phyloP scores from a whole-genome alignment of 2,329 filamentous ascomycete species.

The Aspergillus niger region DNA sequence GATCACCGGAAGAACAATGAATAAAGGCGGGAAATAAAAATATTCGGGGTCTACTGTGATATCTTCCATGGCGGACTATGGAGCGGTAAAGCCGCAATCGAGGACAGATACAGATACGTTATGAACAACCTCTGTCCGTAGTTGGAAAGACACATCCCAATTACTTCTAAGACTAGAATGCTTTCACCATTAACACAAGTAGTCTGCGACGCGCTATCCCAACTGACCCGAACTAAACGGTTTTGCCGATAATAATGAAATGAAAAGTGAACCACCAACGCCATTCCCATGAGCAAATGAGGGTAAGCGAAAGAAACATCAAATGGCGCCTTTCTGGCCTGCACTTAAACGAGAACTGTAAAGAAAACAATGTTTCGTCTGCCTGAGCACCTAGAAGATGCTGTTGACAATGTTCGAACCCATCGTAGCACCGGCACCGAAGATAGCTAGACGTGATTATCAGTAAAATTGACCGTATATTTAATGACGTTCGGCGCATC shows the following conservation, averaged over 20 bases:
- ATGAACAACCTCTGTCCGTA: too few species aligned
- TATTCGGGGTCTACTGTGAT: neutral
- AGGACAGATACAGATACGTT: neutral
- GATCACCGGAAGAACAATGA: too few species aligned
- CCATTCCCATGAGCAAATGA: conserved; percentile 32
- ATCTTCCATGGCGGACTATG: neutral
- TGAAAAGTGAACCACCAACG: conserved; percentile 34
- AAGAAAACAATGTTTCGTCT: conserved; percentile 3
- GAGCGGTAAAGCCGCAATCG: neutral
- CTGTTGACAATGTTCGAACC: conserved; percentile 87
- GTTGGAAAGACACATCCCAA: neutral
- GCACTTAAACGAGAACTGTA: conserved; percentile 4
- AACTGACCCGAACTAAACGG: neutral
- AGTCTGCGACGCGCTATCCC: conserved; percentile 2
- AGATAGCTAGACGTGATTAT: conserved; percentile 64
- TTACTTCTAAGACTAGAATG: conserved; percentile 1
- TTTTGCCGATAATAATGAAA: conserved; percentile 8
- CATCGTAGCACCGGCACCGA: conserved; percentile 88
- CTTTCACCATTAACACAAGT: neutral
- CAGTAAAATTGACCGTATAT: conserved; percentile 16
- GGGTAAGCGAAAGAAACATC: conserved; percentile 8
- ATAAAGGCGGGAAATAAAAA: neutral
- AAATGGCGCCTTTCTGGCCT: neutral
- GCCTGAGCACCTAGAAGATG: conserved; percentile 66
- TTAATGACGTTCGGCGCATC: neutral